Base-by-base conservation (phyloP, 352 stramenopile genomes). In the Globisporangium mamillatum region DNA sequence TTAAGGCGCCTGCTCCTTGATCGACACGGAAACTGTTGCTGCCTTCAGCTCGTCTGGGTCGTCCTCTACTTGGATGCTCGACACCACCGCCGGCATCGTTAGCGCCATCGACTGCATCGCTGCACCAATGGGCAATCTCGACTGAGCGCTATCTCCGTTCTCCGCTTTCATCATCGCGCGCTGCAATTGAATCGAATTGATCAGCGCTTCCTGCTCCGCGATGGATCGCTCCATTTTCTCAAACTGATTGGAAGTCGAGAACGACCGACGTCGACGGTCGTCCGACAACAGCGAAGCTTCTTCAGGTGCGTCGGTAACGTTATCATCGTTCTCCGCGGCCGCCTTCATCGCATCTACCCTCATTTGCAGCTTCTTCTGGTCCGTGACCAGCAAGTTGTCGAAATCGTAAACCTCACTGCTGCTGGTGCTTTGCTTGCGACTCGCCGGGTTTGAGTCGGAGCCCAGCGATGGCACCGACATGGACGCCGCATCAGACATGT, bases 221-320 rank as follows among this genome's bases (percentile, higher is more conserved):
- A 90, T 87, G n/a, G 80, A 88, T 34, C 77, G 73, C 69, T 90
- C 80, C 53, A 92, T 78, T n/a, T 76, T 69, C 60, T 84, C 77
- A 4, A 86, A 64, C 29, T 81, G 77, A 50, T 86, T 77, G 7
- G 80, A 77, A 34, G 85, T 85, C 20, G 80, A 86, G 44, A 83
- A 55, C 1, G 80, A 82, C 12, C 78, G 76, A 46, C 27, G 77
- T 60, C 8, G 77, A 73, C 62, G 68, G 63, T 75, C 63, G 22
- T 65, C 38, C 34, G 52, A 34, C 32, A 32, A 34, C 25, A 75
- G 34, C 32, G 60, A 46, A 29, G 60, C 34, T 27, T 63, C 48
- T 2, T 58, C 56, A 29, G 65, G 25, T 24, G 56, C 68, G 36
- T 70, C 46, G 14, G 29, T 1, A 32, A 32, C 29, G 29, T 32